A percentile compares a stretch with the other conserved stretches of the same genome.
Conservation (phyloP, 441 rosid genomes). For the Aleurites moluccanus region DNA sequence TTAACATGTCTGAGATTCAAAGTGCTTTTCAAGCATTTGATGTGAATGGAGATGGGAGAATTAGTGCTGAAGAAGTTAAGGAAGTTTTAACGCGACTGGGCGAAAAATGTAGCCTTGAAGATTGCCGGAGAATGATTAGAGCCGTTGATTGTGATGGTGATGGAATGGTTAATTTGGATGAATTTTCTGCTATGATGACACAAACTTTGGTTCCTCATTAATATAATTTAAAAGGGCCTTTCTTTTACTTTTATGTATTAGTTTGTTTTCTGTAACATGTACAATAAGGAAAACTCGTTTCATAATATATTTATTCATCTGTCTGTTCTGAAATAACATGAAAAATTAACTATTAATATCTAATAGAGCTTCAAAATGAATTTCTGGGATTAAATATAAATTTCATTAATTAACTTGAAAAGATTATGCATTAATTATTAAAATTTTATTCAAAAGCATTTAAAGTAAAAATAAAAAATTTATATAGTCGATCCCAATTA, state of each 20-base stretch:
- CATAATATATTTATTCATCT: no score
- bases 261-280: no score
- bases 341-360: no score
- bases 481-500: no score
- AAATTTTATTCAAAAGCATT: no score
- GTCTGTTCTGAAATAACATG: no score
- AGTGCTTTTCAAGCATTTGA: conserved; percentile 65
- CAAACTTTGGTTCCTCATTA: conserved; percentile 13
- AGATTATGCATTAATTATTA: no score
- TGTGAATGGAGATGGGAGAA: conserved; percentile 70
- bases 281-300: no score
- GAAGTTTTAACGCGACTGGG: conserved; percentile 69
- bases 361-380: no score
- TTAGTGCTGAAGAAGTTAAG: conserved; percentile 75
- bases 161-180: conserved; percentile 70
- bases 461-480: no score
- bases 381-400: no score
- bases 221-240: not conserved
- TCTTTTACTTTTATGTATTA: not conserved
- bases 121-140: conserved; percentile 71
- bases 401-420: no score
- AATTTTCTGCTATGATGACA: conserved; percentile 83
- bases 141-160: conserved; percentile 79
- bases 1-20: conserved; percentile 52
- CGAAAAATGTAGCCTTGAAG: conserved; percentile 67